Conservation (phyloP, 1,139 yeast species). For the Yamadazyma blattariae region DNA sequence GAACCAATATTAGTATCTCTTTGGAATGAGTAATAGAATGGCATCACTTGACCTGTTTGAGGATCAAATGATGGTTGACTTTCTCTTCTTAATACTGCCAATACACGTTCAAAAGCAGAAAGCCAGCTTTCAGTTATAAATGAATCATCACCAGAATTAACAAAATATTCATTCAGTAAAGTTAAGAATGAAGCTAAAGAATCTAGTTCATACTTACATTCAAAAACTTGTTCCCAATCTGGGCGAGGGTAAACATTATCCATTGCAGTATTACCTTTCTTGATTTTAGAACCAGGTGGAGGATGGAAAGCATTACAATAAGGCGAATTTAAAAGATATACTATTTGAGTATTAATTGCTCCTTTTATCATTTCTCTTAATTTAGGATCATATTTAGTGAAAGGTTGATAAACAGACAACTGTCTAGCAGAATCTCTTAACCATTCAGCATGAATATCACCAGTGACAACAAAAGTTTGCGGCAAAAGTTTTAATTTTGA, state of each 20-base stretch:
- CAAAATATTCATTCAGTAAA: constrained; percentile 66
- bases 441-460: constrained; percentile 92
- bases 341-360: constrained; percentile 78
- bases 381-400: constrained; percentile 48
- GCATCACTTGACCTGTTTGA: constrained; percentile 50
- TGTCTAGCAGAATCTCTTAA: constrained; percentile 85
- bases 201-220: constrained; percentile 87
- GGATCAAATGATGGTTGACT: constrained; percentile 60
- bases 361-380: constrained; percentile 62
- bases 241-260: constrained; percentile 72
- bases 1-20: constrained; percentile 74
- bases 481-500: constrained; percentile 18
- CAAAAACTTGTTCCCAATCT: constrained; percentile 72
- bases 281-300: constrained; percentile 59
- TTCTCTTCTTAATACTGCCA: constrained; percentile 59
- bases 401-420: constrained; percentile 68
- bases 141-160: constrained; percentile 49
- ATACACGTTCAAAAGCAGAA: constrained; percentile 51
- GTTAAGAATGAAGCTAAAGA: constrained; percentile 81
- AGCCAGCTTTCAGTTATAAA: constrained; percentile 59
- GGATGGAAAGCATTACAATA: constrained; percentile 94
- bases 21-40: constrained; percentile 62
- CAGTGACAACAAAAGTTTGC: constrained; percentile 71
- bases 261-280: constrained; percentile 50
- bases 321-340: constrained; percentile 59